These are phyloP conservation scores for Sisymbrium altissimum DNA, from an alignment of 345 rosid genomes.

Conservation along the genomic window DNA sequence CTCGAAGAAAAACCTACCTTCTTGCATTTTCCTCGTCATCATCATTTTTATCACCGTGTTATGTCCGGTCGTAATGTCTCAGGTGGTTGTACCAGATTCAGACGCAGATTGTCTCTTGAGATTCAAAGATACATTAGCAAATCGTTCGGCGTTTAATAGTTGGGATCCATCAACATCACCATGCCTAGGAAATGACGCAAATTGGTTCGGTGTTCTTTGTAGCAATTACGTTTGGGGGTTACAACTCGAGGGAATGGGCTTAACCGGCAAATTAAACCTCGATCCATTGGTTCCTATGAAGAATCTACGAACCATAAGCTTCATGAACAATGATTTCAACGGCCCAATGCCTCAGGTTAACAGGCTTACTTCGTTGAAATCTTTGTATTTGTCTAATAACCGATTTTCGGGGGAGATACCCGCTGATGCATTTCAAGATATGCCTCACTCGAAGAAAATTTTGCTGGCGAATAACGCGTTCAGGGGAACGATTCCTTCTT, in stretches of 20 bases:
- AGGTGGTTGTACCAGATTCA: constrained; percentile 20
- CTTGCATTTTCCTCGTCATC: not conserved
- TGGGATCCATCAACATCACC: constrained; percentile 48
- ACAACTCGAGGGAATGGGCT: constrained; percentile 53
- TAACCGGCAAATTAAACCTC: constrained; percentile 40
- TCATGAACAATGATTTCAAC: constrained; percentile 57
- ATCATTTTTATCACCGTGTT: constrained; percentile 3
- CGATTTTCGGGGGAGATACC: constrained; percentile 54
- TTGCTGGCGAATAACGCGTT: constrained; percentile 58
- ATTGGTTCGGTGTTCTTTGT: constrained; percentile 69
- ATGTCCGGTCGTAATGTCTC: constrained; percentile 21
- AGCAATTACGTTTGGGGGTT: constrained; percentile 53
- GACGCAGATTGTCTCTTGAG: constrained; percentile 41
- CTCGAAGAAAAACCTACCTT: constrained; percentile 10
- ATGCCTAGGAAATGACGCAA: constrained; percentile 38
- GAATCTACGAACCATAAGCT: constrained; percentile 53
- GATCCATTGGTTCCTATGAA: constrained; percentile 41
- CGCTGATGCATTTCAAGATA: constrained; percentile 45
- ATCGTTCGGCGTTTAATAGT: constrained; percentile 23
- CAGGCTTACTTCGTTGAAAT: constrained; percentile 39
- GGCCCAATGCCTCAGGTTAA: constrained; percentile 57
- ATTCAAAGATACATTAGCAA: constrained; percentile 39
- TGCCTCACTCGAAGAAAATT: constrained; percentile 55
- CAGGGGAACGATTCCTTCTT: constrained; percentile 51
- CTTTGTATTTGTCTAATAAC: constrained; percentile 65